Evolutionary conservation across 2,329 filamentous ascomycete genomes (phyloP).

Genomic region (Davidsoniella eucalypti): DNA sequence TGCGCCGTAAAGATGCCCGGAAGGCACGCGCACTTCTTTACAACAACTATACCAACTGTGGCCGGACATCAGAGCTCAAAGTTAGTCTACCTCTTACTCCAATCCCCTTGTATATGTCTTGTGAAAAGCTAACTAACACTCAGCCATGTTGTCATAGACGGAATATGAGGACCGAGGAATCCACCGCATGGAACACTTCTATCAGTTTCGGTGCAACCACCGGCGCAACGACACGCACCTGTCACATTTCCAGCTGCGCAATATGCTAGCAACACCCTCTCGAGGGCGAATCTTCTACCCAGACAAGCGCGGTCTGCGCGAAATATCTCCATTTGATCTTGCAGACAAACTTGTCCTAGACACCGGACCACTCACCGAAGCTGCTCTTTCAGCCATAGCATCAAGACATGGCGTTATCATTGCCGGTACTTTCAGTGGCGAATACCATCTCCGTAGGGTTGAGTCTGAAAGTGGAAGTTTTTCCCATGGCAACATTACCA

Average conservation of each 20-base stretch:
- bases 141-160: no score
- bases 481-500: slow-evolving; percentile 32
- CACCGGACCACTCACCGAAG: slow-evolving; percentile 24
- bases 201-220: slow-evolving; percentile 41
- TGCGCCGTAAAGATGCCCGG: slow-evolving; percentile 32
- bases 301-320: slow-evolving; percentile 29
- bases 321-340: slow-evolving; percentile 34
- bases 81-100: not conserved
- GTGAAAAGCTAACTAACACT: no score
- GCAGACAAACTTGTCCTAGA: slow-evolving; percentile 28
- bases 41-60: slow-evolving; percentile 40
- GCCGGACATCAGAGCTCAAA: slow-evolving; percentile 13
- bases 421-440: slow-evolving; percentile 40
- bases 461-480: slow-evolving; percentile 23
- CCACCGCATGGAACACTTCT: slow-evolving; percentile 31
- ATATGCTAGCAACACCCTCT: slow-evolving; percentile 40
- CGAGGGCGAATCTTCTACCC: slow-evolving; percentile 42
- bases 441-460: slow-evolving; percentile 34
- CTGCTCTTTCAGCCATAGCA: slow-evolving; percentile 33
- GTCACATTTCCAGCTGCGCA: slow-evolving; percentile 51
- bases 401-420: slow-evolving; percentile 39
- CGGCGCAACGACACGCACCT: slow-evolving; percentile 36
- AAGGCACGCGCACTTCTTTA: slow-evolving; percentile 32
- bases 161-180: slow-evolving; percentile 15
- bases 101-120: not conserved